Evolutionary conservation across 768 basidiomycete genomes (phyloP), one percentile per base, ranked within the genome.

Genomic region (Xanthoconium purpureum): DNA sequence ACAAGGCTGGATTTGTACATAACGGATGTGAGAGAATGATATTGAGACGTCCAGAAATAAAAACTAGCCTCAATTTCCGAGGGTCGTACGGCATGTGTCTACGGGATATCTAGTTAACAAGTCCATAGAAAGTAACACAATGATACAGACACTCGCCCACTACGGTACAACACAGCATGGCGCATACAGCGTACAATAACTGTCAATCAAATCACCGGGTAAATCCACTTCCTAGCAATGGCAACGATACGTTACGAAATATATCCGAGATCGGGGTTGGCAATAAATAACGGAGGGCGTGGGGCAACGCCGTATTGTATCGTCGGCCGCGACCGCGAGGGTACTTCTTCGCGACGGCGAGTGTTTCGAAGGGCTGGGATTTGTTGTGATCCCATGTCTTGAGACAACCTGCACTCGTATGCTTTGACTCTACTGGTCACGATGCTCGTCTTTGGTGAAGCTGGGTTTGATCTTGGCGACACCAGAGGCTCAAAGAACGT

Each of bases 251-350:
- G 35, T 68, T 63, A 70, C 37, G 55, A 46, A 38, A 51, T 20
- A 42, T 45, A 46, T 50, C 56, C 55, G 42, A 53, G 50, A 56
- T 67, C 66, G 37, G 90, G 89, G 70, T 92, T 91, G 24, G 87
- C 87, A 50, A 92, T 78, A 61, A 82, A 91, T 32, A 92, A 75
- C 58, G 82, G 82, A 18, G 81, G 72, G 57, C 80, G 78, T 24
- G 83, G 82, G 36, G 78, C 84, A 35, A 91, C 77, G 13, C 88
- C 88, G 67, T 91, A 91, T 29, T 80, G 77, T 37, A 84, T 74
- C 42, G 68, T 70, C 49, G 71, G 61, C 50, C 73, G 71, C 50
- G 73, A 71, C 64, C 72, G 77, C 57, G 68, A 73, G 47, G 73
- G 65, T 55, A 70, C 69, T 63, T 77, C 78, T 63, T 80, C 80